phyloP scores from a whole-genome alignment of 371 early-diverging fungal genomes.

The Basidiobolus meristosporus region DNA sequence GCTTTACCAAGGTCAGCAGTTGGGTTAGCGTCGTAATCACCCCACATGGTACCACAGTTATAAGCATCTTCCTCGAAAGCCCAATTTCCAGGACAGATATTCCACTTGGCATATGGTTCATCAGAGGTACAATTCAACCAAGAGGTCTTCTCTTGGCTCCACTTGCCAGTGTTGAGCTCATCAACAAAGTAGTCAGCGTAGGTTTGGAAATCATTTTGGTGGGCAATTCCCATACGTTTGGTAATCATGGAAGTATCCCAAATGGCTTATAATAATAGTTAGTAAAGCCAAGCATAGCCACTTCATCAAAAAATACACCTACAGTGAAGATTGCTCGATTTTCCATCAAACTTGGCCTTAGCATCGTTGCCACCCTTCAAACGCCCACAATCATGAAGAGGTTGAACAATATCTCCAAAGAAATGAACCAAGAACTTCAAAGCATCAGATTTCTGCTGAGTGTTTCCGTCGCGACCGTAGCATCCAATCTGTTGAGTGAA shows the following conservation, averaged over 20 bases:
- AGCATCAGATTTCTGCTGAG: constrained; percentile 5
- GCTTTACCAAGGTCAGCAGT: no score
- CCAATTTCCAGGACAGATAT: not conserved
- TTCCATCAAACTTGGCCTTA: constrained; percentile 8
- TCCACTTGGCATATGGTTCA: not conserved
- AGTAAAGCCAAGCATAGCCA: no score
- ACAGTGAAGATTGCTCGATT: constrained; percentile 11
- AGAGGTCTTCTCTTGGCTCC: not conserved
- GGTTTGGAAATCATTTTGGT: not conserved
- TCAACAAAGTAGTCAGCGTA: not conserved
- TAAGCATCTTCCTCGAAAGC: not conserved
- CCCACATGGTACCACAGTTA: no score
- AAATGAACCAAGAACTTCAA: constrained; percentile 19
- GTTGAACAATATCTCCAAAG: constrained; percentile 22
- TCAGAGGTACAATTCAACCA: not conserved
- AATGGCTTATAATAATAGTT: no score
- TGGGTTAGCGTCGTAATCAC: no score
- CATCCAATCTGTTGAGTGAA: constrained; percentile 2
- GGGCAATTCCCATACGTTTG: no score
- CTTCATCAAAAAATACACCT: no score
- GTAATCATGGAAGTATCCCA: no score
- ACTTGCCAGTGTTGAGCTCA: not conserved
- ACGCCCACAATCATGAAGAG: constrained; percentile 15
- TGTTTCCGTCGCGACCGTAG: not conserved
- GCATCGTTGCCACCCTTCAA: constrained; percentile 13